Percentiles rank a stretch among this genome's conserved stretches.
Conservation (phyloP, 2,329 filamentous ascomycete genomes). For the Bipolaris cookei region DNA sequence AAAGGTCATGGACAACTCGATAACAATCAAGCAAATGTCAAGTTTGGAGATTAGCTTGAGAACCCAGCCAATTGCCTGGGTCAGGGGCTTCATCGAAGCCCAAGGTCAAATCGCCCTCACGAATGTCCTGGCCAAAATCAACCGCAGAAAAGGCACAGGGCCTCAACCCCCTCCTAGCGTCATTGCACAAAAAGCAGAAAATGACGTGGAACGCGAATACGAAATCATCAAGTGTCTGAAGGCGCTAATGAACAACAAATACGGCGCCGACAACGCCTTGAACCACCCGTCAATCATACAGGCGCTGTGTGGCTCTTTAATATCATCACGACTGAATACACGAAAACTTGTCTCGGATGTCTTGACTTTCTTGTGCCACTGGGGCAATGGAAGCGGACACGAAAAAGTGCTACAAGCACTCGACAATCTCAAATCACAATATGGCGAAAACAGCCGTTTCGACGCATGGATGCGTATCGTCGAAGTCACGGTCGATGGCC, state of each 20-base stretch:
- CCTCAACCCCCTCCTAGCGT: conserved; percentile 66
- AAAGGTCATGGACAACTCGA: conserved; percentile 93
- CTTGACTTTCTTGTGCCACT: conserved; percentile 93
- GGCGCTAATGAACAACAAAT: conserved; percentile 99
- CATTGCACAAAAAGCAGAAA: conserved; percentile 65
- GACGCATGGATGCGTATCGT: conserved; percentile 99
- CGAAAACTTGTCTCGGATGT: conserved; percentile 96
- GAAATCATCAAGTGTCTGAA: conserved; percentile 98
- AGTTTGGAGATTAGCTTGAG: conserved; percentile 93
- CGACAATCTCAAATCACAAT: conserved; percentile 85
- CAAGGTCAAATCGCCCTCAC: conserved; percentile 96
- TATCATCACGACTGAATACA: conserved; percentile 87
- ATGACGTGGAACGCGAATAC: conserved; percentile 88
- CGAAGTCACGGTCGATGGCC: conserved; percentile 93
- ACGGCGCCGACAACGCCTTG: conserved; percentile 94
- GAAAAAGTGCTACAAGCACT: conserved; percentile 91
- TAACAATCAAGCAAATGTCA: conserved; percentile 88
- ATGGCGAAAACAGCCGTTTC: conserved; percentile 92
- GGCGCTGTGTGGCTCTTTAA: conserved; percentile 83
- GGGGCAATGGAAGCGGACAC: conserved; percentile 87
- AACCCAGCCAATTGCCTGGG: conserved; percentile 97
- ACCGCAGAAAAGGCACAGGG: conserved; percentile 79
- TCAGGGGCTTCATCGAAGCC: conserved; percentile 93
- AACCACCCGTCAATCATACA: conserved; percentile 88
- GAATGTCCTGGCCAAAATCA: conserved; percentile 91